Percentiles rank a stretch among this genome's conserved stretches.
These are phyloP conservation scores for Rhamnella rubrinervis DNA, from an alignment of 331 rosid genomes.

Conservation along the genomic window DNA sequence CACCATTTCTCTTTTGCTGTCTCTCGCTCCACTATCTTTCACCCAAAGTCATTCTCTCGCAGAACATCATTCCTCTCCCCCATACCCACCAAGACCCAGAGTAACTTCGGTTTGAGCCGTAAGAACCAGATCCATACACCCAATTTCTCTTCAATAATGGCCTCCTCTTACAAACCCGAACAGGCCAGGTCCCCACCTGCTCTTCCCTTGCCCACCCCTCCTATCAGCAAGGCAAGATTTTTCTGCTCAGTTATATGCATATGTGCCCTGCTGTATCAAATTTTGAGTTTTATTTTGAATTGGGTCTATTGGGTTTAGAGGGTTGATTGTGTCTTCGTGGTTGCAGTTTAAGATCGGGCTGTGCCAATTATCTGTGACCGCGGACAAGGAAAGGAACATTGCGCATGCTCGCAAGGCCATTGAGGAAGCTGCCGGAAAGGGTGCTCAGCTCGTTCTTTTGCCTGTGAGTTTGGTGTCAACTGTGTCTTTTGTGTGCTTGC, in stretches of 20 bases:
- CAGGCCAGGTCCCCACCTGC: constrained; percentile 74
- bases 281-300: neutral
- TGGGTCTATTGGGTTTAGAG: neutral
- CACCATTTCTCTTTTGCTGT: constrained; percentile 17
- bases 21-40: constrained; percentile 23
- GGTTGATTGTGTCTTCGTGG: constrained; percentile 11
- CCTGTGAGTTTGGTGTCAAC: constrained; percentile 46
- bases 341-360: constrained; percentile 78
- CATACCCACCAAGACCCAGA: constrained; percentile 6
- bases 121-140: constrained; percentile 22
- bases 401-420: constrained; percentile 69
- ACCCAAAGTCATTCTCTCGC: constrained; percentile 11
- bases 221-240: constrained; percentile 59
- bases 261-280: neutral
- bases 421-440: constrained; percentile 66
- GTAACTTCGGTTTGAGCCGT: constrained; percentile 14
- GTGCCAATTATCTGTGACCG: constrained; percentile 76
- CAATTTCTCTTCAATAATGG: constrained; percentile 50
- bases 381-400: constrained; percentile 71
- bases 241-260: neutral
- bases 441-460: constrained; percentile 69
- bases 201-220: constrained; percentile 65
- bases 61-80: constrained; percentile 2
- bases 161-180: constrained; percentile 55
- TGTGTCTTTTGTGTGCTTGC: neutral